These are phyloP conservation scores for Somion occarium DNA, from an alignment of 1,284 basidiomycete genomes.

Conservation along the genomic window DNA sequence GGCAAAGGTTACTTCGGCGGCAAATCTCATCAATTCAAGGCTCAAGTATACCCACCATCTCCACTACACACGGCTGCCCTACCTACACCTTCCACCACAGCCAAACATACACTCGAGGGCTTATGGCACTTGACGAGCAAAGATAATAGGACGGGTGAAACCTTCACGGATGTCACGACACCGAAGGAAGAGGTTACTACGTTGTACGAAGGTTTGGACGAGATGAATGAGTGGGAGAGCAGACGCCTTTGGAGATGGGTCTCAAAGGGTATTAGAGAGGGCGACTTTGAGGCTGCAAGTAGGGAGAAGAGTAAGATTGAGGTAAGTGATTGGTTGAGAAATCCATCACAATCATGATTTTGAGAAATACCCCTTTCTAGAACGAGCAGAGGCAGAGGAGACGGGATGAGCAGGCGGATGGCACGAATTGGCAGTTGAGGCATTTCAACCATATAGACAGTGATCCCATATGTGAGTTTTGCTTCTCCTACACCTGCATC, in stretches of 20 bases:
- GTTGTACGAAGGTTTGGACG: conserved; percentile 38
- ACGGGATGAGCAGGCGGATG: conserved; percentile 76
- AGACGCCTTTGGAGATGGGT: conserved; percentile 85
- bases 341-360: no score
- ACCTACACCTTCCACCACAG: conserved; percentile 16
- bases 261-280: conserved; percentile 86
- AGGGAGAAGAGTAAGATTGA: conserved; percentile 91
- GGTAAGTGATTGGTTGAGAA: no score
- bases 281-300: conserved; percentile 90
- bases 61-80: conserved; percentile 7
- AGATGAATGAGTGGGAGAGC: conserved; percentile 82
- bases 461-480: conserved; percentile 65
- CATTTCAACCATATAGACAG: conserved; percentile 68
- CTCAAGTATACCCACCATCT: conserved; percentile 55
- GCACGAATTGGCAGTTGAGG: conserved; percentile 71
- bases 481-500: neutral
- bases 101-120: conserved; percentile 72
- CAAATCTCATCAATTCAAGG: conserved; percentile 92
- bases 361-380: no score
- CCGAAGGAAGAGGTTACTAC: conserved; percentile 76
- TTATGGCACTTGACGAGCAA: conserved; percentile 81
- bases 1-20: conserved; percentile 95
- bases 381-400: conserved; percentile 91
- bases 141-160: conserved; percentile 39
- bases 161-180: conserved; percentile 61